These are phyloP conservation scores for Arabis hirsuta DNA, from an alignment of 345 rosid species.

Conservation along the genomic window DNA sequence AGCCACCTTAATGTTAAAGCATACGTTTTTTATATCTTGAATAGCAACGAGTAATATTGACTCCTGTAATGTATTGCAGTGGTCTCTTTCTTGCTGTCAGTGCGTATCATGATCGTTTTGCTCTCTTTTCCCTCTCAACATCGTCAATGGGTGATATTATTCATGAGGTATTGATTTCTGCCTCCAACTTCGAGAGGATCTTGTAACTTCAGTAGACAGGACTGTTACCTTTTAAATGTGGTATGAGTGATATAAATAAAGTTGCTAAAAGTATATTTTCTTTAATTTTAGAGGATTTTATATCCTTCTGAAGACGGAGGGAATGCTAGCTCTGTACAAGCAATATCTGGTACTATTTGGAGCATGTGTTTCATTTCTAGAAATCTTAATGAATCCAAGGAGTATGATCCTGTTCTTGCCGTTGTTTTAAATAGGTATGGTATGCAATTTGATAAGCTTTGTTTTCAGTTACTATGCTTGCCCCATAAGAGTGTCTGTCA, in stretches of 20 bases:
- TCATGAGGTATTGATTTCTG: slow-evolving; percentile 59
- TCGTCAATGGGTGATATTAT: slow-evolving; percentile 65
- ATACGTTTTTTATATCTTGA: slow-evolving; percentile 9
- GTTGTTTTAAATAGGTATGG: slow-evolving; percentile 85
- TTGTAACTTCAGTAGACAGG: slow-evolving; percentile 29
- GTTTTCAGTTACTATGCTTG: slow-evolving; percentile 26
- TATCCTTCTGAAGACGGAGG: slow-evolving; percentile 78
- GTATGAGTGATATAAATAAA: slow-evolving; percentile 10
- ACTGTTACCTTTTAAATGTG: slow-evolving; percentile 10
- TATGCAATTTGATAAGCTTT: slow-evolving; percentile 37
- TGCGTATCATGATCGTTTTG: slow-evolving; percentile 83
- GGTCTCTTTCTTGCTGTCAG: slow-evolving; percentile 81
- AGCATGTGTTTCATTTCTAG: slow-evolving; percentile 95
- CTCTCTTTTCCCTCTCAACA: slow-evolving; percentile 76
- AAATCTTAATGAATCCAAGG: slow-evolving; percentile 56
- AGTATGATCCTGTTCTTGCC: slow-evolving; percentile 82
- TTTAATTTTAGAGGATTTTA: slow-evolving; percentile 61
- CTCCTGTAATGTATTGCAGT: slow-evolving; percentile 50
- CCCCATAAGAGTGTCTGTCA: slow-evolving; percentile 29
- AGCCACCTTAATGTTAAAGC: slow-evolving; percentile 29
- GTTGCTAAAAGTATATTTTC: slow-evolving; percentile 32
- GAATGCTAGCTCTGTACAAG: slow-evolving; percentile 46
- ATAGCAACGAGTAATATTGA: slow-evolving; percentile 14
- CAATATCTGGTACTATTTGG: slow-evolving; percentile 88
- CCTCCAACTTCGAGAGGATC: slow-evolving; percentile 31